Percentiles rank a stretch among this genome's conserved stretches.
These are phyloP conservation scores for Solanum etuberosum DNA, from an alignment of 257 asterid genomes.

Conservation along the genomic window DNA sequence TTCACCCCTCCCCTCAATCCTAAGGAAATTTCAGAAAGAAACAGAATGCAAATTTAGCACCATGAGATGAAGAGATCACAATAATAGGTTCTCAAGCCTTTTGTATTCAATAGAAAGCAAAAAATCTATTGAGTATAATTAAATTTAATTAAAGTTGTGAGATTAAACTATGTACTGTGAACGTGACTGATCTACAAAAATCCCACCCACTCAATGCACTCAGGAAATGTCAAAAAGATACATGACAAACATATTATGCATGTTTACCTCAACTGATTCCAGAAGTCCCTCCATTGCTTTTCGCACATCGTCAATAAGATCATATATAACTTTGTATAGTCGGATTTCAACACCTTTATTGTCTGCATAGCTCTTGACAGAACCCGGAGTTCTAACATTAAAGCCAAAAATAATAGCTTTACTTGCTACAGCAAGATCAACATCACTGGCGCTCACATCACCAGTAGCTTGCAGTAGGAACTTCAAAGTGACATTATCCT, in stretches of 20 bases:
- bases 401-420: constrained; percentile 85
- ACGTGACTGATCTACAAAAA: neutral
- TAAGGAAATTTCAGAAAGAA: neutral
- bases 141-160: neutral
- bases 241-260: neutral
- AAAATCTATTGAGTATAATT: neutral
- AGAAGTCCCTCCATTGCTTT: constrained; percentile 97
- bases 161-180: neutral
- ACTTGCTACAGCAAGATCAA: constrained; percentile 93
- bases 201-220: neutral
- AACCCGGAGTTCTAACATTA: constrained; percentile 71
- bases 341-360: constrained; percentile 73
- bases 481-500: constrained; percentile 78
- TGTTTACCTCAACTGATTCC: constrained; percentile 74
- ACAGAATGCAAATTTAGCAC: neutral
- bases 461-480: constrained; percentile 90
- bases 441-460: constrained; percentile 76
- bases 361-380: constrained; percentile 77
- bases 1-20: neutral
- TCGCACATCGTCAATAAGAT: constrained; percentile 87
- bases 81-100: neutral
- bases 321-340: constrained; percentile 73
- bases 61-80: neutral
- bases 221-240: neutral
- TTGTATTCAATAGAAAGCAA: neutral